Evolutionary conservation across 306 rosid genomes (phyloP), one percentile per base, ranked within the genome.

Genomic region (Trifolium pratense): DNA sequence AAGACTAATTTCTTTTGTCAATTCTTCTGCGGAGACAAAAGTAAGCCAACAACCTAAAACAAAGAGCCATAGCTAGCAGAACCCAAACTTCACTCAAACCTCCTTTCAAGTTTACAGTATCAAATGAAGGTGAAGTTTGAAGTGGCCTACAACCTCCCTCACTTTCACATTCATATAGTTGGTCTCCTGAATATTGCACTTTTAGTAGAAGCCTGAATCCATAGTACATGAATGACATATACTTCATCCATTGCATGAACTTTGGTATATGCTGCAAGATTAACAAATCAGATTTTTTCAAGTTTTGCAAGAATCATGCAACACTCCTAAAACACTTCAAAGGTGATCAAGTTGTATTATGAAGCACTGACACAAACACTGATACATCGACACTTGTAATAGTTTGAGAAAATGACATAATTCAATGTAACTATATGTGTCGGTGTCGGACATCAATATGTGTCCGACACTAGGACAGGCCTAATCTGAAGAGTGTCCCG

Each of bases 221-320:
- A 68, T 91, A 88, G 83, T 86, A 94, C 97, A 94, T 81, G 88
- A 91, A 91, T 6, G 97, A 91, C 42, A 87, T 37, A 71, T 91
- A 89, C 92, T 94, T 94, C 82, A 94, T 58, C 98, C 98, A 91
- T 34, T 79, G 87, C 96, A 88, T 89, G 72, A 89, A 84, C 78
- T 84, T 81, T 5, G 97, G 97, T 76, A 91, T 90, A 70, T 91
- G 98, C 98, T 94, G 96, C 92, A 82, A 74, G 17, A 63, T 43
- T 18, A 48, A 15, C 20, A 6, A 48, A 5, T 52, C 55, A 49
- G 61, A 1, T 16, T 48, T 67, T 36, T 23, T 9, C 46, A 2
- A 76, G 53, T 70, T 16, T 42, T 64, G 14, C 14, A 40, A 9
- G 8, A 15, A 16, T 21, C 25, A 21, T 21, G n/a, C n/a, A n/a